These are phyloP conservation scores for Podosphaera aphanis DNA, from an alignment of 2,329 filamentous ascomycete genomes.

Conservation along the genomic window DNA sequence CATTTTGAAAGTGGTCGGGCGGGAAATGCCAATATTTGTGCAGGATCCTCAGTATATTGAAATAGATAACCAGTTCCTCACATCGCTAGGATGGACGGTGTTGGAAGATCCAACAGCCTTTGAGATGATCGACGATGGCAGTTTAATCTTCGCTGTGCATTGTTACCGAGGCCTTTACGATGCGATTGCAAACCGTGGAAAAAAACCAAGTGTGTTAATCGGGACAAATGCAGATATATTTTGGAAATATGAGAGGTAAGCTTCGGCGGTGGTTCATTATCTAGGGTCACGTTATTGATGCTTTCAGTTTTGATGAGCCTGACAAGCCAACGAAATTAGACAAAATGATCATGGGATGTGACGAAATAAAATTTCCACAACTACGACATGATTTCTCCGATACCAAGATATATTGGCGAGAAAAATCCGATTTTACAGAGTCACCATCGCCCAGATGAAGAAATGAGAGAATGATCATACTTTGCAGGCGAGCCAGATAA, in stretches of 20 bases:
- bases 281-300: neutral
- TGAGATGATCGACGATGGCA: constrained; percentile 7
- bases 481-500: too few relatives aligned
- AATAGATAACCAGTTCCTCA: constrained; percentile 14
- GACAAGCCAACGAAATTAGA: constrained; percentile 6
- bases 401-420: constrained; percentile 14
- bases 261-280: constrained; percentile 1
- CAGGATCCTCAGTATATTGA: constrained; percentile 16
- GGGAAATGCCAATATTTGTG: constrained; percentile 4
- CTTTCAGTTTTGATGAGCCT: constrained; percentile 3
- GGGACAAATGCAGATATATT: constrained; percentile 15
- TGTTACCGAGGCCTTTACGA: constrained; percentile 15
- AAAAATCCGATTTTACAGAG: neutral
- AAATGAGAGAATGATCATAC: too few relatives aligned
- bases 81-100: constrained; percentile 9
- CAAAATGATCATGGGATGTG: constrained; percentile 10
- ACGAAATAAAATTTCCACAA: constrained; percentile 13
- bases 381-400: constrained; percentile 15
- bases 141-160: constrained; percentile 16
- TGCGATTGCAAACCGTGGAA: constrained; percentile 6
- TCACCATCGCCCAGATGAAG: too few relatives aligned
- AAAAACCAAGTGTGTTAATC: constrained; percentile 11
- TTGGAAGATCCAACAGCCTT: constrained; percentile 14
- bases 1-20: constrained; percentile 8
- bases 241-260: constrained; percentile 8